A percentile compares a stretch with the other conserved stretches of the same genome.
Conservation (phyloP, 78 protist genomes). For the Pigoraptor vietnamica region DNA sequence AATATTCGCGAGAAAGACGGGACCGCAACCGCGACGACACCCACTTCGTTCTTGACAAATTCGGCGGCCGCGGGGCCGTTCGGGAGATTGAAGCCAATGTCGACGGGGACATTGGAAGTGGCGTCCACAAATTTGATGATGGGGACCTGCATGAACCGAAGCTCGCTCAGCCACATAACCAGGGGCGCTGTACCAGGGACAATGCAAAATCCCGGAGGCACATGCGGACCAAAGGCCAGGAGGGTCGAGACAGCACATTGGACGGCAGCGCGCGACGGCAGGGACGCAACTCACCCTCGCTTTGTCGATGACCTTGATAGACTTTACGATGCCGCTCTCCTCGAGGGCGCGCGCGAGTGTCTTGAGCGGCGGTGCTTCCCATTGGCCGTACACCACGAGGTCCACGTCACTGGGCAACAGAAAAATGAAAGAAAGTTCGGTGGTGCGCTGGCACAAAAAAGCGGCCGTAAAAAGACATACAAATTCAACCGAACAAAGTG, state of each 20-base stretch:
- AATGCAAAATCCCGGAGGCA: too few species aligned
- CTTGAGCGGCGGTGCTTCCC: background rate
- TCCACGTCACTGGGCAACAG: constrained; percentile 25
- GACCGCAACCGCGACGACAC: background rate
- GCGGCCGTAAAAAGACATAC: background rate
- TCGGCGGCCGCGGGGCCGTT: constrained; percentile 21
- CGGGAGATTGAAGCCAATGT: constrained; percentile 29
- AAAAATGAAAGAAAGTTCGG: background rate
- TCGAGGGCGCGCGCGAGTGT: background rate
- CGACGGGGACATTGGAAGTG: constrained; percentile 4
- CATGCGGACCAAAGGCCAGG: background rate
- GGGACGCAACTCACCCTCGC: background rate
- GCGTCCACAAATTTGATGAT: constrained; percentile 31
- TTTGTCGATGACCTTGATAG: constrained; percentile 11
- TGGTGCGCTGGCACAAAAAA: background rate
- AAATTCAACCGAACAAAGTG: too few species aligned
- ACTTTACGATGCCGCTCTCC: background rate
- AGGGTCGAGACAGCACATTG: background rate
- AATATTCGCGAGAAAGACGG: too few species aligned
- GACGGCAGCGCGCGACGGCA: background rate
- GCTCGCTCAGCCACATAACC: too few species aligned
- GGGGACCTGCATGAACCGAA: too few species aligned
- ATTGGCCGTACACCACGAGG: constrained; percentile 3
- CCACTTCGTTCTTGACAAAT: background rate
- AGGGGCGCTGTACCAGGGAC: too few species aligned